Evolutionary conservation across 2,329 filamentous ascomycete species (phyloP), one percentile per base, ranked within the genome.

Genomic region (Clonostachys solani): DNA sequence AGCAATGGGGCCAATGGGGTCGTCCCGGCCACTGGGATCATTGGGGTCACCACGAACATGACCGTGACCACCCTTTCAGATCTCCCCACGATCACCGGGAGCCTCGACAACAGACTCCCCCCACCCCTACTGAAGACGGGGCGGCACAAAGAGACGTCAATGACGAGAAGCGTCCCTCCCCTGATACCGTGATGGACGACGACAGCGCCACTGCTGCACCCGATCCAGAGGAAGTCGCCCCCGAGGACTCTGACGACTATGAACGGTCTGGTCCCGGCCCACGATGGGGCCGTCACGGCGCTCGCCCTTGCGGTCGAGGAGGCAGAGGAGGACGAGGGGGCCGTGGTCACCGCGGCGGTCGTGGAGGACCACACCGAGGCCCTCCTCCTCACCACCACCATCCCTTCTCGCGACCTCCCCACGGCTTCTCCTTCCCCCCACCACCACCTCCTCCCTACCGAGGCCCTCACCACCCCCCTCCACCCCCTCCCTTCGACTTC

Each of bases 401-500:
- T n/a, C 40, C 47, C 37, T 41, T 34, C 33, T 42, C 29, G 49
- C 47, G 8, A 43, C 49, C 38, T 47, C 46, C 23, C 50, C 46
- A 13, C 51, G 52, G 17, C 54, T 51, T 35, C 49, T 50, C 18
- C 47, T 49, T 7, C 52, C 47, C 15, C 4, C 23, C 23, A 29
- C 23, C 23, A 10, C 23, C 23, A 9, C 46, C 51, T 23, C 54
- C 52, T 40, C 51, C 45, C 41, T 58, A 48, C 52, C 60, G 44
- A 42, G 60, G 50, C 49, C 55, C 46, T 43, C 61, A 55, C 47
- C 52, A 34, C 45, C 48, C 7, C 42, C 56, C 17, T 47, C 60
- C 52, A 16, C 19, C 33, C 17, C 29, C 42, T 13, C 19, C 19
- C 50, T 68, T 70, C 53, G 69, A 73, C 54, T 62, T 74, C 44